A percentile compares a stretch with the other conserved stretches of the same genome.
Evolutionary conservation across 106 monocot genomes (phyloP).

Genomic region (Acorus gramineus): DNA sequence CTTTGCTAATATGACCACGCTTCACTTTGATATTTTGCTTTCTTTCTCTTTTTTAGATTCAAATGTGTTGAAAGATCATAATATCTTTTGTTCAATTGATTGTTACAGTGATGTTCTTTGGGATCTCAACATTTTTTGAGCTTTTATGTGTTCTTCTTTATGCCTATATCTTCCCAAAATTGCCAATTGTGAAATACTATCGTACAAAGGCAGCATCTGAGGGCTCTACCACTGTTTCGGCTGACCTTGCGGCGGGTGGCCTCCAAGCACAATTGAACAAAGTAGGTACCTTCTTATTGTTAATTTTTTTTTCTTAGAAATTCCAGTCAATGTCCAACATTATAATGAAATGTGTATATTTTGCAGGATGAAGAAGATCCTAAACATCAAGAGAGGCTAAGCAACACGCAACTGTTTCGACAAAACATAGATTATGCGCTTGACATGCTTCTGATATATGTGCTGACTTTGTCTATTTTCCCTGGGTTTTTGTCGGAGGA

Average conservation of each 20-base stretch:
- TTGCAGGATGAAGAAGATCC: constrained; percentile 41
- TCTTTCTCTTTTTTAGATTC: too few relatives aligned
- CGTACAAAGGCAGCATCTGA: too few relatives aligned
- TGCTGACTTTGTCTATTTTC: constrained; percentile 76
- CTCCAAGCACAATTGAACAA: constrained; percentile 5
- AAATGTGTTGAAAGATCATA: too few relatives aligned
- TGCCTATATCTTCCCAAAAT: constrained; percentile 70
- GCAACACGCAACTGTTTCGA: constrained; percentile 34
- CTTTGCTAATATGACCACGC: too few relatives aligned
- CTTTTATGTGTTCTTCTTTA: constrained; percentile 64
- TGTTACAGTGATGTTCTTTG: neutral
- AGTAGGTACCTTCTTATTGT: too few relatives aligned
- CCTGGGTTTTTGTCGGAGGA: constrained; percentile 90
- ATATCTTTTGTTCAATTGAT: too few relatives aligned
- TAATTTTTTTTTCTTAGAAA: too few relatives aligned
- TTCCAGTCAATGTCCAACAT: too few relatives aligned
- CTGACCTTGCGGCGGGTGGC: constrained; percentile 77
- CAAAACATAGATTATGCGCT: constrained; percentile 68
- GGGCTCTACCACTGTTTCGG: constrained; percentile 63
- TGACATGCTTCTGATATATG: constrained; percentile 52
- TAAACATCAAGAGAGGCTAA: constrained; percentile 37
- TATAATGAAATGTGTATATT: neutral
- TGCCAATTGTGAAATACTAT: constrained; percentile 34
- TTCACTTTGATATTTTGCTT: too few relatives aligned
- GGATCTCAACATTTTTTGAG: constrained; percentile 40